Percentiles rank a stretch among this genome's conserved stretches.
Conservation (phyloP, 208 protist species). For the Phytomonas serpens region DNA sequence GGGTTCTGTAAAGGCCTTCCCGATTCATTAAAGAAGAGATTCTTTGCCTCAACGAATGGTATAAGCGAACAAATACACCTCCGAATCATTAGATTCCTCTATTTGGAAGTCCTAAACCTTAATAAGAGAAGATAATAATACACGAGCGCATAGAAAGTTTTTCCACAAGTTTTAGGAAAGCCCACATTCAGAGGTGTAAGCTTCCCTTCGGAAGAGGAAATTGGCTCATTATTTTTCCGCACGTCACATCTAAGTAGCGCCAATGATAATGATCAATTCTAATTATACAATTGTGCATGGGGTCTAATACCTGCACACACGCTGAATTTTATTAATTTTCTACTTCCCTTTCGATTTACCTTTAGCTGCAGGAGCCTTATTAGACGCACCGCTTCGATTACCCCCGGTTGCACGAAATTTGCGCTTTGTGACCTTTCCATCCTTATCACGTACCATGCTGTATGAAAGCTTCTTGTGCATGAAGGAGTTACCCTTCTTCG, state of each 20-base stretch:
- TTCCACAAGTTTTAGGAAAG: neutral
- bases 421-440: conserved; percentile 38
- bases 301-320: neutral
- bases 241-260: neutral
- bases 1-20: conserved; percentile 4
- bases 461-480: conserved; percentile 63
- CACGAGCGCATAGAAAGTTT: neutral
- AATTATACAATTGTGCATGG: neutral
- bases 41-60: conserved; percentile 30
- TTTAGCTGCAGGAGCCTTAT: conserved; percentile 59
- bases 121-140: neutral
- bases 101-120: neutral
- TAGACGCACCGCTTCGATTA: conserved; percentile 72
- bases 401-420: conserved; percentile 76
- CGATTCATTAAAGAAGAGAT: conserved; percentile 27
- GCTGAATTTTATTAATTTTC: conserved; percentile 10
- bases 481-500: conserved; percentile 23
- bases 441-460: conserved; percentile 55
- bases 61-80: conserved; percentile 11
- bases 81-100: neutral
- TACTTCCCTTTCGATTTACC: conserved; percentile 35
- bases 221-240: neutral
- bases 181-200: neutral
- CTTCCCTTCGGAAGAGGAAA: neutral
- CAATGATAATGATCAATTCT: neutral